phyloP scores from a whole-genome alignment of 139 green algal species.

The Micractinium sp. region DNA sequence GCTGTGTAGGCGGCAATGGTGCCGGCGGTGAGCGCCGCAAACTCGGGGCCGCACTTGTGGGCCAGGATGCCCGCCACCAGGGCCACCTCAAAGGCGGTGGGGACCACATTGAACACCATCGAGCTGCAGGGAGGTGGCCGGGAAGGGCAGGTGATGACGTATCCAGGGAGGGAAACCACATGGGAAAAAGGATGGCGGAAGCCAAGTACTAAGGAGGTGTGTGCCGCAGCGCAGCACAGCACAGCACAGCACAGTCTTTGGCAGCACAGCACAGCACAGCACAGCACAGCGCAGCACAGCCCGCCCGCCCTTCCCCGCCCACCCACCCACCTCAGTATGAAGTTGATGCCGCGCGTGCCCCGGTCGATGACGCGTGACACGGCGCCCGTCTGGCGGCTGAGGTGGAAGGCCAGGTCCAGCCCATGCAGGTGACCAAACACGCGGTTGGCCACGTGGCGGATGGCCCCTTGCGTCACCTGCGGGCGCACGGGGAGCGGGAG shows the following conservation, averaged over 20 bases:
- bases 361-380: slow-evolving; percentile 90
- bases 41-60: slow-evolving; percentile 87
- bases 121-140: slow-evolving; percentile 43
- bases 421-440: slow-evolving; percentile 92
- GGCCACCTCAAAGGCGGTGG: slow-evolving; percentile 90
- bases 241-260: no score
- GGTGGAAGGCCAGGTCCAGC: slow-evolving; percentile 91
- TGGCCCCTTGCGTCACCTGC: slow-evolving; percentile 77
- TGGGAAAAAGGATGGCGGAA: neutral
- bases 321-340: slow-evolving; percentile 68
- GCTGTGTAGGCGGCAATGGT: slow-evolving; percentile 89
- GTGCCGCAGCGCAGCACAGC: no score
- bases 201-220: no score
- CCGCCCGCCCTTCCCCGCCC: no score
- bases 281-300: no score
- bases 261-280: no score
- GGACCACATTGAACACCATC: slow-evolving; percentile 97
- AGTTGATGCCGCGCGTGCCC: slow-evolving; percentile 95
- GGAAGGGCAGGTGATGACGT: neutral
- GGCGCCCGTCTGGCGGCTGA: slow-evolving; percentile 68
- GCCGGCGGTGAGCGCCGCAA: slow-evolving; percentile 85
- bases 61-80: slow-evolving; percentile 88
- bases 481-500: neutral
- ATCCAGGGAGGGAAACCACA: neutral
- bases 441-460: slow-evolving; percentile 71